phyloP scores from a whole-genome alignment of 257 asterid genomes.

The Solanum lycopersicoides region DNA sequence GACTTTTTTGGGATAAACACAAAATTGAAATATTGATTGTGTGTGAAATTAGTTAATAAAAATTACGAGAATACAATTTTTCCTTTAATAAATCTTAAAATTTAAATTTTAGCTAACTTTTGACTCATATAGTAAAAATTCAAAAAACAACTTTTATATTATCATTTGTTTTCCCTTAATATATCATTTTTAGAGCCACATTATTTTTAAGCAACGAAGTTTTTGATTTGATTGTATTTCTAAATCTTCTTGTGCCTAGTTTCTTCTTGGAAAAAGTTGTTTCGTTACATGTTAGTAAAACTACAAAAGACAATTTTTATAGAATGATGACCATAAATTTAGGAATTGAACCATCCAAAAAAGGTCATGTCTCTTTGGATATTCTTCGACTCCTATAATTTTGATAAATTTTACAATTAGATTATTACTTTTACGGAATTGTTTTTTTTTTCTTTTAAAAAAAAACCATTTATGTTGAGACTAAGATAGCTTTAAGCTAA shows the following conservation, averaged over 20 bases:
- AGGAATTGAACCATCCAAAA: neutral
- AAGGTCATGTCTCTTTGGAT: neutral
- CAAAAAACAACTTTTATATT: too few relatives aligned
- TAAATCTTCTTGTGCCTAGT: too few relatives aligned
- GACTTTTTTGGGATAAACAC: neutral
- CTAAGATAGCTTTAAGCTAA: neutral
- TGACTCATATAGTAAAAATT: too few relatives aligned
- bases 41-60: neutral
- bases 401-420: neutral
- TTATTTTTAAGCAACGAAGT: neutral
- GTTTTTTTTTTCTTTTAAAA: neutral
- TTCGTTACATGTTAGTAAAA: too few relatives aligned
- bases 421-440: neutral
- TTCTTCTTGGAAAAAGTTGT: too few relatives aligned
- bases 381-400: neutral
- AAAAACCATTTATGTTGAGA: neutral
- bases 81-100: neutral
- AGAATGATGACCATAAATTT: neutral
- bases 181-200: neutral
- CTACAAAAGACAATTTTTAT: neutral
- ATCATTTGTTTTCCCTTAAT: too few relatives aligned
- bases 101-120: too few relatives aligned
- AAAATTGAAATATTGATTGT: too few relatives aligned
- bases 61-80: neutral
- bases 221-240: too few relatives aligned